Evolutionary conservation across 176 grass and related monocot genomes (phyloP).

Genomic region (Panicum miliaceum): DNA sequence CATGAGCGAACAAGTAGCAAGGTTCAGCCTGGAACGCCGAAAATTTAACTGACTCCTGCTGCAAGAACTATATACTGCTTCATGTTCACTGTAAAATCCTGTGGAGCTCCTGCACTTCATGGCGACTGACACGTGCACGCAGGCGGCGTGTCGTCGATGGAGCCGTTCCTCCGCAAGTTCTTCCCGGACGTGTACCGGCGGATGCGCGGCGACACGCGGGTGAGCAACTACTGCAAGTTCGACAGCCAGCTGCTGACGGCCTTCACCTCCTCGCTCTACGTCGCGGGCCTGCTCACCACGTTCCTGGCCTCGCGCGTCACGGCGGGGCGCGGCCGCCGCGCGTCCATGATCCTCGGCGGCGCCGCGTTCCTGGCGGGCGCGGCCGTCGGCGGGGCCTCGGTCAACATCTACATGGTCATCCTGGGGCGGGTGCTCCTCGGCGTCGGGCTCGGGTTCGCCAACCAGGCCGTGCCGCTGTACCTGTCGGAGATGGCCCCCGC

Average conservation of each 20-base stretch:
- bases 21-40: too few relatives aligned
- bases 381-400: slow-evolving; percentile 45
- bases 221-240: slow-evolving; percentile 97
- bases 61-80: too few relatives aligned
- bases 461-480: slow-evolving; percentile 73
- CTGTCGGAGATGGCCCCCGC: slow-evolving; percentile 82
- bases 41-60: too few relatives aligned
- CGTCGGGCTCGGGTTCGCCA: slow-evolving; percentile 69
- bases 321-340: slow-evolving; percentile 37
- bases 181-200: slow-evolving; percentile 66
- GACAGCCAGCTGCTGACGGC: slow-evolving; percentile 83
- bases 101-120: not conserved
- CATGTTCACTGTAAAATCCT: too few relatives aligned
- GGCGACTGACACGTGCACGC: not conserved
- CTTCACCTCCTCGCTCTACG: slow-evolving; percentile 87
- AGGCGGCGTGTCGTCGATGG: slow-evolving; percentile 87
- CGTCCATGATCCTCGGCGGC: slow-evolving; percentile 72
- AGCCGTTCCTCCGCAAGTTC: slow-evolving; percentile 73
- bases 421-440: slow-evolving; percentile 66
- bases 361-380: slow-evolving; percentile 60
- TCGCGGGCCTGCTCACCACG: slow-evolving; percentile 60
- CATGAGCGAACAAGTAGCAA: too few relatives aligned
- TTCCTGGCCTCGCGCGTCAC: slow-evolving; percentile 62
- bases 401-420: slow-evolving; percentile 68
- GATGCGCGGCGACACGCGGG: slow-evolving; percentile 57